Evolutionary conservation across 805 yeast species (phyloP), one percentile per base, ranked within the genome.

Genomic region (Saccharomycopsis fodiens): DNA sequence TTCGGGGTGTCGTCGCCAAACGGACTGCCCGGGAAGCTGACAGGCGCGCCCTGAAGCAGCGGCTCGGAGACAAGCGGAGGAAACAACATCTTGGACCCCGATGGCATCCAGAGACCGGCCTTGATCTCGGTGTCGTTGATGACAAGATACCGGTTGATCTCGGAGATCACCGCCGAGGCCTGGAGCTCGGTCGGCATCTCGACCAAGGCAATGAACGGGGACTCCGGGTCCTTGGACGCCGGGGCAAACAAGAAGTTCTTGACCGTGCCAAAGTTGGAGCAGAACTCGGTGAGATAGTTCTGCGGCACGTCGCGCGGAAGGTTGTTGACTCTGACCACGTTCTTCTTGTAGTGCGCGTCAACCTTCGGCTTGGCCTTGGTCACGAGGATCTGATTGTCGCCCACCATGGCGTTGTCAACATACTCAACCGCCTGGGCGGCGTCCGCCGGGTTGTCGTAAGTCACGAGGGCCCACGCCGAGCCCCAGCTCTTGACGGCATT

Each of bases 391-490:
- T 47, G 54, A 39, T 55, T 59, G 2, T 57, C 62, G 38, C 57
- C 58, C 37, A 61, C 62, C 1, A 39, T 25, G 7, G 57, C 50
- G 13, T 58, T 57, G 46, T 69, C 59, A 32, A 62, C 54, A 15
- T 50, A 46, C 19, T 59, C 52, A 16, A 73, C 65, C 10, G 73
- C 68, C 3, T 54, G 50, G 21, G 54, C 52, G 1, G 72, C 68
- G 39, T 61, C 66, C 6, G 54, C 47, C 21, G 61, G 59, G 27
- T 59, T 60, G 47, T 65, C 67, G 54, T 65, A 72, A 15, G 70
- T 69, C 2, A 72, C 61, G 50, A 69, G 70, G 4, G 70, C 70
- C 65, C 65, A 62, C 19, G 54, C 45, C 4, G 66, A 54, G 12
- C 55, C 53, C 35, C 54, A 53, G 39, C 48, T 55, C 5, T 47